phyloP scores from a whole-genome alignment of 2,329 filamentous ascomycete species.

The Fusarium brevicatenulatum region DNA sequence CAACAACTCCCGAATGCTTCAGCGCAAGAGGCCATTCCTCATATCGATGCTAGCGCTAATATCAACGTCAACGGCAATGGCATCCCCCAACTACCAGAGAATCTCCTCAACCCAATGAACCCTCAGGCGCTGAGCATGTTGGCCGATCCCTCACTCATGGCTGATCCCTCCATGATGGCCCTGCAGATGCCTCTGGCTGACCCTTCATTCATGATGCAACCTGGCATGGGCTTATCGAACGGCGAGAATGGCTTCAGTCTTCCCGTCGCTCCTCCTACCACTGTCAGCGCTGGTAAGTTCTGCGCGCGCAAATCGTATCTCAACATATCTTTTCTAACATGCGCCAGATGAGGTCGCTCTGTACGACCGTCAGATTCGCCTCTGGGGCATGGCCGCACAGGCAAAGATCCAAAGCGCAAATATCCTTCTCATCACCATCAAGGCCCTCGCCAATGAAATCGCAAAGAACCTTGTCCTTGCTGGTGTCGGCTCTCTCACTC shows the following conservation, averaged over 20 bases:
- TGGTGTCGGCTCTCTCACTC: constrained; percentile 88
- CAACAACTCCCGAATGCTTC: constrained; percentile 33
- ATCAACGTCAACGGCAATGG: constrained; percentile 30
- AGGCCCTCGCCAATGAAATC: constrained; percentile 90
- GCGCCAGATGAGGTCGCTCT: constrained; percentile 88
- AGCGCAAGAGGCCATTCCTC: constrained; percentile 4
- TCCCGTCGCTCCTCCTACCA: constrained; percentile 36
- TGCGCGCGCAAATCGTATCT: not conserved
- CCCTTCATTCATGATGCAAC: constrained; percentile 46
- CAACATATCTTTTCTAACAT: constrained; percentile 14
- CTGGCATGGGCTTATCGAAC: constrained; percentile 46
- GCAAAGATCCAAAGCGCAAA: constrained; percentile 90
- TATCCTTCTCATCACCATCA: constrained; percentile 88
- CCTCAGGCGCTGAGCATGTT: constrained; percentile 42
- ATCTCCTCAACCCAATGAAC: constrained; percentile 37
- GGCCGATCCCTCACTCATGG: constrained; percentile 39
- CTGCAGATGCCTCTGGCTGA: constrained; percentile 43
- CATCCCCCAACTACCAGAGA: constrained; percentile 34
- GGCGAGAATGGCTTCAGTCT: constrained; percentile 44
- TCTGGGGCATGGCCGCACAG: constrained; percentile 97
- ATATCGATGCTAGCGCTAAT: constrained; percentile 12
- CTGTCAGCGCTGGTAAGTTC: constrained; percentile 50
- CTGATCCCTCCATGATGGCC: constrained; percentile 41
- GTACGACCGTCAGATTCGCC: constrained; percentile 95
- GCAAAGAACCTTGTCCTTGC: constrained; percentile 97